A percentile compares a stretch with the other conserved stretches of the same genome.
Evolutionary conservation across 1,284 basidiomycete species (phyloP).

Genomic region (Apiotrichum siamense): DNA sequence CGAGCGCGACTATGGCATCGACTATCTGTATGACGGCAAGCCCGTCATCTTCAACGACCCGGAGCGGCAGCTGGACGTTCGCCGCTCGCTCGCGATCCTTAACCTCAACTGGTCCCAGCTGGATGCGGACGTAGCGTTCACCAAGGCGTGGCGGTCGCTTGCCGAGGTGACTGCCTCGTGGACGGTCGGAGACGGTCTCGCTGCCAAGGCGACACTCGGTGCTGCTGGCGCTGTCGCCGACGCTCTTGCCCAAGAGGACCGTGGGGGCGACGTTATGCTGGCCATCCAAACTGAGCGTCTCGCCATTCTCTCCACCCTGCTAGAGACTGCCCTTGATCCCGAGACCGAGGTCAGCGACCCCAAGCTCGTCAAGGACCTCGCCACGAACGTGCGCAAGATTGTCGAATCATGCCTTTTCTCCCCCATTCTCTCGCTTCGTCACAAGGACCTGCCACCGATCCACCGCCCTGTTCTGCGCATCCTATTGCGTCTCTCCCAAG

Average conservation of each 20-base stretch:
- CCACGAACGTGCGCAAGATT: conserved; percentile 60
- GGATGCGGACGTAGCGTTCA: conserved; percentile 67
- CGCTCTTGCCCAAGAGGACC: conserved; percentile 62
- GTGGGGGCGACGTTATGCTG: conserved; percentile 77
- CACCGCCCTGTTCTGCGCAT: conserved; percentile 74
- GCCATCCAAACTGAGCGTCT: conserved; percentile 71
- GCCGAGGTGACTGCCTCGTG: conserved; percentile 62
- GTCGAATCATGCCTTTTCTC: conserved; percentile 68
- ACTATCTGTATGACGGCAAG: conserved; percentile 60
- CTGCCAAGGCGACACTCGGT: conserved; percentile 56
- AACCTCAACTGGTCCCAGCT: conserved; percentile 66
- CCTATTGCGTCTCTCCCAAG: conserved; percentile 59
- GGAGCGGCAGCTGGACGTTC: conserved; percentile 44
- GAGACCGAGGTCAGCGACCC: conserved; percentile 50
- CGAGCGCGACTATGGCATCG: conserved; percentile 71
- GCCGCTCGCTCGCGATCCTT: conserved; percentile 45
- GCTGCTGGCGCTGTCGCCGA: conserved; percentile 61
- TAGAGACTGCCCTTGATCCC: conserved; percentile 63
- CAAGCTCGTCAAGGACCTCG: conserved; percentile 51
- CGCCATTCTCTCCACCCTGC: conserved; percentile 63
- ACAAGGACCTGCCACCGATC: conserved; percentile 61
- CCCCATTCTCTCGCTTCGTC: conserved; percentile 67
- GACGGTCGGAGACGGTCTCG: conserved; percentile 55
- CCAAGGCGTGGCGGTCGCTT: conserved; percentile 71
- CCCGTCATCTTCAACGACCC: conserved; percentile 26